Base-by-base conservation (phyloP, 352 stramenopile species). In the Globisporangium solare region DNA sequence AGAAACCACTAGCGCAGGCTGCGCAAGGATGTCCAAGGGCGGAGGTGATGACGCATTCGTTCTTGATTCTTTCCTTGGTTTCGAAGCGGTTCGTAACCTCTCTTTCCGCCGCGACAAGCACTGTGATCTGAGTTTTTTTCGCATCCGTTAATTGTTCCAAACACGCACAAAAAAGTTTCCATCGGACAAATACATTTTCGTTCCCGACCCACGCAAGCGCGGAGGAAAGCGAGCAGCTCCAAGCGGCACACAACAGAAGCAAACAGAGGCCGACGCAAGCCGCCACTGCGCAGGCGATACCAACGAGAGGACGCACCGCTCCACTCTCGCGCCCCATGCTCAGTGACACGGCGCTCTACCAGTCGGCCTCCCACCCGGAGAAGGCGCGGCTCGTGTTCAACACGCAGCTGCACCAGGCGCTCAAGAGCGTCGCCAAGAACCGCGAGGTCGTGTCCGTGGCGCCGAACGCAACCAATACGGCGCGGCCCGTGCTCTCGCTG, bases 361-460 rank as follows among this genome's bases (percentile, higher is more conserved):
- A 81, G 56, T 64, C 73, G 24, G 66, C 66, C 13, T 58, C 62
- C 47, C 72, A 79, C 58, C 74, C 74, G 17, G 76, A 86, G 43
- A 77, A 76, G 64, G 68, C 73, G 49, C 74, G 70, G 35, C 64
- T 88, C 57, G 63, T 88, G 41, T 91, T 89, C 70, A 87, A 85
- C 52, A 75, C 81, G 56, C 71, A 87, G 68, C 68, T 91, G 32
- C 76, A 89, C 52, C 75, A 89, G 58, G 70, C 88, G 61, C 75
- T 91, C 47, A 76, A 80, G 63, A 81, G 61, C 46, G 73, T 91
- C 56, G 78, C 76, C 22, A 81, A 79, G 53, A 69, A 74, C 49
- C 80, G 78, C 43, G 80, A 90, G 59, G 55, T 83, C 54, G 70
- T 73, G 53, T 45, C 45, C 35, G 47, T 65, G 42, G 54, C 65